These are phyloP conservation scores for Tetracentron sinense DNA, from an alignment of 164 flowering plant species.

Conservation along the genomic window DNA sequence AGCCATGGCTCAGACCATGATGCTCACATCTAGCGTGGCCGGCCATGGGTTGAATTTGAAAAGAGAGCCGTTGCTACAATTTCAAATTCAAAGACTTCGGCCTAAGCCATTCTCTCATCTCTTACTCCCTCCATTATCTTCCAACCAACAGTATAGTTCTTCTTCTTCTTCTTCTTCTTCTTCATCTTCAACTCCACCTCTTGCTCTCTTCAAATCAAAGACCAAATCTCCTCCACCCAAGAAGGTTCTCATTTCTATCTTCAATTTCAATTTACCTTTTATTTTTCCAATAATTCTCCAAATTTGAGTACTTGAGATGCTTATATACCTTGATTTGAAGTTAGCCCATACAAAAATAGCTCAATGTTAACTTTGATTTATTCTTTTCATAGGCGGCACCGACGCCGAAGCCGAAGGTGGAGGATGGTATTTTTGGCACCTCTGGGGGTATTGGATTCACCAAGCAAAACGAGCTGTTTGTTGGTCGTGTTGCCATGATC, in stretches of 20 bases:
- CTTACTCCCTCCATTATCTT: constrained; percentile 28
- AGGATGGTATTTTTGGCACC: constrained; percentile 93
- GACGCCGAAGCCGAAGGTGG: constrained; percentile 58
- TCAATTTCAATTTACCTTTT: neutral
- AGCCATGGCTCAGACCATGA: constrained; percentile 77
- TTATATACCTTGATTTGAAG: too few species aligned
- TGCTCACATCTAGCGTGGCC: constrained; percentile 48
- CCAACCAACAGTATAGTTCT: too few species aligned
- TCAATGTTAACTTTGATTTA: too few species aligned
- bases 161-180: constrained; percentile 20
- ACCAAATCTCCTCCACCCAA: constrained; percentile 70
- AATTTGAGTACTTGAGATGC: neutral
- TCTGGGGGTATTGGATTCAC: constrained; percentile 98
- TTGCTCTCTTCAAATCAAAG: constrained; percentile 82
- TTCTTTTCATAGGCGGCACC: constrained; percentile 21
- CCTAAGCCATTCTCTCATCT: constrained; percentile 47
- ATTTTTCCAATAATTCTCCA: neutral
- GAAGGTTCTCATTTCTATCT: constrained; percentile 35
- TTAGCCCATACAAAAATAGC: too few species aligned
- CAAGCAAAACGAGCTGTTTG: constrained; percentile 92
- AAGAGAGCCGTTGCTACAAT: constrained; percentile 31
- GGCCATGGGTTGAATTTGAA: constrained; percentile 28
- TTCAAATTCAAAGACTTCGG: constrained; percentile 34
- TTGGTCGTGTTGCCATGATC: constrained; percentile 97
- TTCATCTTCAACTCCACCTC: constrained; percentile 25